Evolutionary conservation across 768 basidiomycete species (phyloP).

Genomic region (Porphyrellus cyaneotinctus): DNA sequence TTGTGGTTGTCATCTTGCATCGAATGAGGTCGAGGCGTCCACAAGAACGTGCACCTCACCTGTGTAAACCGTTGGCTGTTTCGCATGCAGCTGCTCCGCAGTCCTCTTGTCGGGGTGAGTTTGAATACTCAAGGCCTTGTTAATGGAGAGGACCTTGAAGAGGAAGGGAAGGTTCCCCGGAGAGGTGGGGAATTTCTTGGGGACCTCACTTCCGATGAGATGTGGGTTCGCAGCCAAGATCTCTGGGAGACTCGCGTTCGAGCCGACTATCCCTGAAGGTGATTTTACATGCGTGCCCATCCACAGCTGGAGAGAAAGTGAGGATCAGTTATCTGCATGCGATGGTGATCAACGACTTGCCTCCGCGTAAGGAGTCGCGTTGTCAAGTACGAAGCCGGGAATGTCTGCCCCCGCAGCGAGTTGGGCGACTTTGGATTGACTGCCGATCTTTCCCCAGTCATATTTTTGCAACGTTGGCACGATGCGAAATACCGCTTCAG

Average conservation of each 20-base stretch:
- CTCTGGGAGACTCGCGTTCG: slow-evolving; percentile 47
- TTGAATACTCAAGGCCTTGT: slow-evolving; percentile 88
- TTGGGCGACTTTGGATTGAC: slow-evolving; percentile 81
- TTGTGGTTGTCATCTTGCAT: slow-evolving; percentile 91
- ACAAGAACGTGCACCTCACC: slow-evolving; percentile 43
- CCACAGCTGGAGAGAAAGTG: slow-evolving; percentile 65
- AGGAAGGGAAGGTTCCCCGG: slow-evolving; percentile 81
- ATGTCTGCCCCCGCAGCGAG: slow-evolving; percentile 61
- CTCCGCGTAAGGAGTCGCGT: slow-evolving; percentile 86
- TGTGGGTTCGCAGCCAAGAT: slow-evolving; percentile 63
- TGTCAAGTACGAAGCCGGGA: slow-evolving; percentile 64
- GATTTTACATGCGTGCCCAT: slow-evolving; percentile 94
- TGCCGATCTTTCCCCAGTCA: slow-evolving; percentile 91
- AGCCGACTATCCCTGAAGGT: slow-evolving; percentile 53
- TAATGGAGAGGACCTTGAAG: slow-evolving; percentile 88
- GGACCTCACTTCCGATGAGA: slow-evolving; percentile 61
- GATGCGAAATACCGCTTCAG: slow-evolving; percentile 66
- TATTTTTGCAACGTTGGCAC: slow-evolving; percentile 83
- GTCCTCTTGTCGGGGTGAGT: slow-evolving; percentile 87
- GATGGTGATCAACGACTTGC: slow-evolving; percentile 40
- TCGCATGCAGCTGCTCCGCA: slow-evolving; percentile 62
- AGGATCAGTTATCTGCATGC: slow-evolving; percentile 1
- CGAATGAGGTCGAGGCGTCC: slow-evolving; percentile 7
- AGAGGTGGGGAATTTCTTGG: slow-evolving; percentile 49
- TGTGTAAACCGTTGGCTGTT: slow-evolving; percentile 84